Conservation (phyloP, 225 moss, liverwort and hornwort species). For the Neckera pumila region DNA sequence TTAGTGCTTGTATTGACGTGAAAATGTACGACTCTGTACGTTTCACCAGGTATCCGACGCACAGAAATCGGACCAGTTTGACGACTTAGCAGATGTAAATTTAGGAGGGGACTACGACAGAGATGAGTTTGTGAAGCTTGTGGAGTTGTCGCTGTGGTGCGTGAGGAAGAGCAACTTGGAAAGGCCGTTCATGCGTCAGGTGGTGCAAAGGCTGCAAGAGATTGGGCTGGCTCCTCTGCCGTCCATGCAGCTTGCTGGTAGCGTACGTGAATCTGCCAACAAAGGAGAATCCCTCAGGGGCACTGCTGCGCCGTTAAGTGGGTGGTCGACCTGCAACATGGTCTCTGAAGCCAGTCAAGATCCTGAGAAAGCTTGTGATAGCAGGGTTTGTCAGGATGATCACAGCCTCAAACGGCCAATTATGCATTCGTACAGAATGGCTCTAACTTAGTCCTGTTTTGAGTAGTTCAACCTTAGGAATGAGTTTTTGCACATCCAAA, state of each 20-base stretch:
- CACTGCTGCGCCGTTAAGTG: neutral
- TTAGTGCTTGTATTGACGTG: neutral
- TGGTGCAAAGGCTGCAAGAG: constrained; percentile 38
- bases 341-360: neutral
- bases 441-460: neutral
- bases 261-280: neutral
- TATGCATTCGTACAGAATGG: neutral
- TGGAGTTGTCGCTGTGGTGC: constrained; percentile 33
- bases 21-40: neutral
- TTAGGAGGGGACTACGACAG: neutral
- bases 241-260: constrained; percentile 2
- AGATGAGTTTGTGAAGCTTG: constrained; percentile 15
- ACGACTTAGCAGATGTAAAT: constrained; percentile 8
- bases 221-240: constrained; percentile 16
- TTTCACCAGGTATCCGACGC: constrained; percentile 15
- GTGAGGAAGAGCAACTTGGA: constrained; percentile 11
- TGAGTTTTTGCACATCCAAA: neutral
- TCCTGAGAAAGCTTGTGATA: constrained; percentile 3
- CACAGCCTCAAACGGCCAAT: neutral
- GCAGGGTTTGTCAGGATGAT: neutral
- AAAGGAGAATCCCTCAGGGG: neutral
- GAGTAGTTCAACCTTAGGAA: neutral
- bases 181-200: constrained; percentile 35
- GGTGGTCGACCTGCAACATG: neutral
- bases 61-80: neutral